phyloP scores from a whole-genome alignment of 176 grass and related monocot genomes.

The Aegilops speltoides region DNA sequence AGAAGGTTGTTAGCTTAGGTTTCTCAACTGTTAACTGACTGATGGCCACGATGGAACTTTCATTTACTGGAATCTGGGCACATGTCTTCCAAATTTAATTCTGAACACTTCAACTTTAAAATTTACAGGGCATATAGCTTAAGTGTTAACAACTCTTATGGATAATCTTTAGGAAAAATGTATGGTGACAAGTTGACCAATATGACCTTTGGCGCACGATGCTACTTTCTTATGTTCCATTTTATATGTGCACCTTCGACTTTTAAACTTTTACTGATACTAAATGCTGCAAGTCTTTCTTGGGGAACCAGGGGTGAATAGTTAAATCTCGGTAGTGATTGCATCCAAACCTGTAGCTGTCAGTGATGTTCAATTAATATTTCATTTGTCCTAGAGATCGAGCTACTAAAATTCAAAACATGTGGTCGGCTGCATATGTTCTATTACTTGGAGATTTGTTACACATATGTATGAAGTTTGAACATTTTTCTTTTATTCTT shows the following conservation, averaged over 20 bases:
- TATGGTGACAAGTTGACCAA: slow-evolving; percentile 7
- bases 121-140: background rate
- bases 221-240: slow-evolving; percentile 17
- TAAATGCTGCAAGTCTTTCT: background rate
- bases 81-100: background rate
- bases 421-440: slow-evolving; percentile 2
- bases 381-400: background rate
- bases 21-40: slow-evolving; percentile 22
- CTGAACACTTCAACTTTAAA: background rate
- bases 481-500: slow-evolving; percentile 29
- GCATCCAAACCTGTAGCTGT: background rate
- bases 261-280: background rate
- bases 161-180: background rate
- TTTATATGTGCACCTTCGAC: background rate
- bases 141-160: background rate
- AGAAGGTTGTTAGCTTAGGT: background rate
- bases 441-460: slow-evolving; percentile 15
- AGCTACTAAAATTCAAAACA: slow-evolving; percentile 11
- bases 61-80: slow-evolving; percentile 4
- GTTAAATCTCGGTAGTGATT: background rate
- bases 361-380: background rate
- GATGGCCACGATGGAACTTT: slow-evolving; percentile 7
- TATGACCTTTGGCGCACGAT: background rate
- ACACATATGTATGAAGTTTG: background rate
- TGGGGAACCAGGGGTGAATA: background rate